Base-by-base conservation (phyloP, 2,329 filamentous ascomycete genomes). In the Aspergillus unguis region DNA sequence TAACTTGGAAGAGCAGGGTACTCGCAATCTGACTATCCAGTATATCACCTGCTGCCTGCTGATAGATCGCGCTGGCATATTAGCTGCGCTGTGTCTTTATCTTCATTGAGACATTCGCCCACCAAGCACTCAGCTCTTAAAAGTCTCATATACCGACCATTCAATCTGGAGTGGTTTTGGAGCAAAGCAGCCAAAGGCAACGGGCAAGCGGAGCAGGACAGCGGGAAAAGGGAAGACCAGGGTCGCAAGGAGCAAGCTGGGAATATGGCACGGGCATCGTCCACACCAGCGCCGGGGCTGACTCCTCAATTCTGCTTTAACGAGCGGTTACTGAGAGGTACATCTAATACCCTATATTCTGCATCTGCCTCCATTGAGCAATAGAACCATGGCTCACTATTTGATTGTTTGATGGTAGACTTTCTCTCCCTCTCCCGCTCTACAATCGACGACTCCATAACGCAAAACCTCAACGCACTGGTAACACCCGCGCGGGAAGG, bases 371-470 rank as follows among this genome's bases (percentile, higher is more conserved):
- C 11, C 25, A 38, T 23, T 4, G 25, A 38, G n/a, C 27, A 33
- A 37, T 25, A 45, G 28, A 27, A 37, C 42, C 38, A 29, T 43
- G 50, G 38, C 51, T 55, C 10, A 54, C 62, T 47, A 41, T 51
- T 45, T 41, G 53, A 57, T 23, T 10, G 33, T 7, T 7, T 23
- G 35, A 33, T 8, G 23, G 37, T 65, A 96, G 94, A 96, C 70
- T 99, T 99, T 70, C 81, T 99, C 25, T 88, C 91, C 36, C 73
- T 94, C 59, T 96, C 92, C 7, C 85, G 94, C 58, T 80, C 84
- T 48, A 84, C 88, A 44, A 86, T 96, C 65, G 94, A 99, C 73
- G 94, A 99, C 73, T 90, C 88, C 41, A 97, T 99, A 66, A 85
- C 85, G 1, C 92, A 96, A 66, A 92, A 95, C 65, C 83, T 99